Evolutionary conservation across 2,329 filamentous ascomycete species (phyloP).

Genomic region (Conoideocrella luteorostrata): DNA sequence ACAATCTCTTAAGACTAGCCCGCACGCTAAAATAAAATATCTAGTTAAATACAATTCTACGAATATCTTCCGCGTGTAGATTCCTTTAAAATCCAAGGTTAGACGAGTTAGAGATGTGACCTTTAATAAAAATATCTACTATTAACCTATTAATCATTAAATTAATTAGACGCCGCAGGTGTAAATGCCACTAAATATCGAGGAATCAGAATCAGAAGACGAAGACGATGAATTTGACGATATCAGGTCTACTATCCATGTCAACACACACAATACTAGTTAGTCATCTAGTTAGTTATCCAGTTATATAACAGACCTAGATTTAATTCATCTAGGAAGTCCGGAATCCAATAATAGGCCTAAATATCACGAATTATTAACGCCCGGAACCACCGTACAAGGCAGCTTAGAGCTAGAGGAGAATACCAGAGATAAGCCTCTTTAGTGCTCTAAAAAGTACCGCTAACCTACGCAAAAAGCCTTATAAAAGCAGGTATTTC

Average conservation of each 20-base stretch:
- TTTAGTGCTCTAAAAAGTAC: too few species aligned
- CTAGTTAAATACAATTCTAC: slow-evolving; percentile 8
- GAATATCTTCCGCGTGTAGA: too few species aligned
- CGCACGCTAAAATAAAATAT: slow-evolving; percentile 5
- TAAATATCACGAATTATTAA: background rate
- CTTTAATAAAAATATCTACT: slow-evolving; percentile 3
- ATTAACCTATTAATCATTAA: background rate
- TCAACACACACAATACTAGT: background rate
- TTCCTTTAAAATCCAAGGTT: slow-evolving; percentile 5
- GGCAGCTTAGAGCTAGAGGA: too few species aligned
- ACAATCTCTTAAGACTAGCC: slow-evolving; percentile 1
- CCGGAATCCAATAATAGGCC: too few species aligned
- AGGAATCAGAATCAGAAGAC: background rate
- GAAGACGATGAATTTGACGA: background rate
- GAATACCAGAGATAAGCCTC: too few species aligned
- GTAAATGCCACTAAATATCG: too few species aligned
- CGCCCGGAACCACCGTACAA: too few species aligned
- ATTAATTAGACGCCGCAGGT: too few species aligned
- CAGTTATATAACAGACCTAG: background rate
- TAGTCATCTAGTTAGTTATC: background rate
- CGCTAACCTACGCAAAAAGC: too few species aligned
- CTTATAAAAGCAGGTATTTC: too few species aligned
- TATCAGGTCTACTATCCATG: too few species aligned
- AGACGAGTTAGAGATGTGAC: slow-evolving; percentile 1
- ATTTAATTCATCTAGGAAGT: too few species aligned